Base-by-base conservation (phyloP, 805 yeast genomes). In the Teunomyces atbi region DNA sequence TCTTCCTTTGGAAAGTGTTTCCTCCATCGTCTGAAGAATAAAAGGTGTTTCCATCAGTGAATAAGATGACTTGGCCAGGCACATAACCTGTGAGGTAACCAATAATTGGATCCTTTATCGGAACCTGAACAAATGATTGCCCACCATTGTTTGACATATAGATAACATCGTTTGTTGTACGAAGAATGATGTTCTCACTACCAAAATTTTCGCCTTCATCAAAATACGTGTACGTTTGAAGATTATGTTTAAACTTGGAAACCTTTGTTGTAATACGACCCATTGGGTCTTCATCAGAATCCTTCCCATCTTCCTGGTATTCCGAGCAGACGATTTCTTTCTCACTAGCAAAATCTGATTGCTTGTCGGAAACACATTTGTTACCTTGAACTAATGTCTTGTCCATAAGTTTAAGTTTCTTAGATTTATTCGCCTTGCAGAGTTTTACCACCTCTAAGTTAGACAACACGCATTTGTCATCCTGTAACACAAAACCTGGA, bases 81-180 rank as follows among this genome's bases (percentile, higher is more conserved):
- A 73, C 71, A 50, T 75, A 77, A 50, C 94, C 90, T 36, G 80
- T 78, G 34, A 70, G 69, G n/a, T 85, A 71, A n/a, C 77, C 79
- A 5, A 74, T 49, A 42, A 86, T 71, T 12, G 69, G 70, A 13
- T 78, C 69, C 6, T 55, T 73, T 5, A 36, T 51, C 1, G 71
- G 67, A 16, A 79, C 62, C 41, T 58, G 60, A 20, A 62, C 63
- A 66, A 86, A 79, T 1, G 60, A 56, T 3, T 64, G 57, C 11
- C 92, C 92, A 34, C 86, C 86, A 60, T 89, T 83, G 55, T 78
- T 84, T 0, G 97, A 86, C 6, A 88, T 76, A 55, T 70, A 84
- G 2, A 82, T 76, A 4, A 69, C 68, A 39, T 77, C 71, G 10
- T 73, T 68, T 20, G 66, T 60, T 0, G 92, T 84, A 41, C 79